These are phyloP conservation scores for Backusella circina DNA, from an alignment of 192 early-diverging fungal genomes.

Conservation along the genomic window DNA sequence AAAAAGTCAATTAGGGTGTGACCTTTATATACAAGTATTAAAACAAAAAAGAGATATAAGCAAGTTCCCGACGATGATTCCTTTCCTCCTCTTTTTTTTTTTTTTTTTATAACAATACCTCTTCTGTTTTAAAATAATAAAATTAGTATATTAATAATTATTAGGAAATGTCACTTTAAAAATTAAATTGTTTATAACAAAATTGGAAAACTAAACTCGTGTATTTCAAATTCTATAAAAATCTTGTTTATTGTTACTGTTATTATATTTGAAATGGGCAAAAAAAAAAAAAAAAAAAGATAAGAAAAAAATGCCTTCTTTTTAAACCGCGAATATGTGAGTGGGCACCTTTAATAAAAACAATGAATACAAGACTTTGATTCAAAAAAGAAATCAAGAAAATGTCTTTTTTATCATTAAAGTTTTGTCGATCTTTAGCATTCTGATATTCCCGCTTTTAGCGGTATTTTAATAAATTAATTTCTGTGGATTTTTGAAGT, in stretches of 20 bases:
- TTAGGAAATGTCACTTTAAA: neutral
- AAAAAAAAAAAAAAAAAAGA: neutral
- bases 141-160: neutral
- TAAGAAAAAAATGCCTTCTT: neutral
- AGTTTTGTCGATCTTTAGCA: neutral
- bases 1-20: neutral
- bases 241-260: neutral
- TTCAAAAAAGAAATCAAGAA: conserved; percentile 1
- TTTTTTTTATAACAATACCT: too few species aligned
- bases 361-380: neutral
- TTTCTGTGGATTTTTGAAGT: neutral
- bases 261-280: neutral
- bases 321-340: too few species aligned
- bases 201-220: neutral
- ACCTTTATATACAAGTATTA: neutral
- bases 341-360: too few species aligned
- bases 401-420: neutral
- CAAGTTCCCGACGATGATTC: too few species aligned
- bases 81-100: neutral
- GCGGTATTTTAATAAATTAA: neutral
- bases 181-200: neutral
- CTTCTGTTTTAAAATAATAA: too few species aligned
- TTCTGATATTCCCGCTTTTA: neutral
- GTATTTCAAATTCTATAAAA: neutral
- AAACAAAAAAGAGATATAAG: neutral